A percentile compares a stretch with the other conserved stretches of the same genome.
phyloP scores from a whole-genome alignment of 163 green algal genomes.

The Chlorella variabilis region DNA sequence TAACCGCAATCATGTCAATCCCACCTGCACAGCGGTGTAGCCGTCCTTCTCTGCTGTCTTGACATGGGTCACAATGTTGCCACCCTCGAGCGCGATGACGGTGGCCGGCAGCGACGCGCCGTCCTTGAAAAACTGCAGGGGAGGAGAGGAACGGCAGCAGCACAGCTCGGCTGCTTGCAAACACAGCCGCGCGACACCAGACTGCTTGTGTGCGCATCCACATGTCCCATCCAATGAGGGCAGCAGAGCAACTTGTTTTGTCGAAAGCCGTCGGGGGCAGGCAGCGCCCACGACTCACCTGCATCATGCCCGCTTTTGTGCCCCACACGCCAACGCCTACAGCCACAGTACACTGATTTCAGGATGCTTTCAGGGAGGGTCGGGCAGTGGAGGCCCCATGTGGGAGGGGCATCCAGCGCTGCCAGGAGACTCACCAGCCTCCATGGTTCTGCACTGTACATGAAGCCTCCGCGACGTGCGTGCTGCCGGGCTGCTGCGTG shows the following conservation, averaged over 20 bases:
- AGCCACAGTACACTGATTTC: too few relatives aligned
- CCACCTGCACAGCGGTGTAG: constrained; percentile 93
- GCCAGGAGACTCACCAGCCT: background rate
- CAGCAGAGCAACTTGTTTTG: too few relatives aligned
- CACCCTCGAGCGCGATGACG: constrained; percentile 90
- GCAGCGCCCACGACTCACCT: constrained; percentile 64
- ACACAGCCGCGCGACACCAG: background rate
- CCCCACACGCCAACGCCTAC: constrained; percentile 35
- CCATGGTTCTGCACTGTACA: background rate
- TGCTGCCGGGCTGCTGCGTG: background rate
- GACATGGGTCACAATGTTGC: constrained; percentile 94
- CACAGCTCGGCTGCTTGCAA: background rate
- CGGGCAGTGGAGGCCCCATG: background rate
- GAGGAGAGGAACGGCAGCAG: too few relatives aligned
- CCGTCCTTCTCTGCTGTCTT: constrained; percentile 93
- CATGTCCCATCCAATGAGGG: too few relatives aligned
- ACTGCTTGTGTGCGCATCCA: too few relatives aligned
- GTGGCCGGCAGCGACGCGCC: constrained; percentile 87
- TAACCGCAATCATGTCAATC: background rate
- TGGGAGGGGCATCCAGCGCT: background rate
- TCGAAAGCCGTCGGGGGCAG: too few relatives aligned
- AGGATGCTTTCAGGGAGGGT: background rate
- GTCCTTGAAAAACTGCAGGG: constrained; percentile 79
- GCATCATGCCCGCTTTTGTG: constrained; percentile 99
- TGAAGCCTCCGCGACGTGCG: background rate